Evolutionary conservation across 441 rosid species (phyloP), one percentile per base, ranked within the genome.

Genomic region (Gossypium trilobum): DNA sequence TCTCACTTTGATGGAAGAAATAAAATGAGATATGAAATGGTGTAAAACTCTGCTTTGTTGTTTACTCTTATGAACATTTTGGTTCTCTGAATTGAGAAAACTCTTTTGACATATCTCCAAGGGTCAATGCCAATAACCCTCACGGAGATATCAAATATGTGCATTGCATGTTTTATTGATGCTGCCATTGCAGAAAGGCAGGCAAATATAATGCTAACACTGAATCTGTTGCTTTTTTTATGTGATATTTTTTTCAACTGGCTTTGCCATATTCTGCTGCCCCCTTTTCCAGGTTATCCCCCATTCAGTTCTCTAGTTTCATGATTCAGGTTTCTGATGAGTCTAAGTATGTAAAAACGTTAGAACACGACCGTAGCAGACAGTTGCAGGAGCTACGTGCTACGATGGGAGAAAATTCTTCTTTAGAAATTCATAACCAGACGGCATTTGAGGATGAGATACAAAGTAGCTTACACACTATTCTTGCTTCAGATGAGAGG

Each of bases 371-470:
- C 77, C 95, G 98, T 39, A 72, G 80, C 70, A 83, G 82, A 78
- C 98, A 93, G 80, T 89, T 88, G 86, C 78, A 81, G 76, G 92
- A 88, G 80, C 91, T 93, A 59, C 74, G 57, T 78, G 84, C 83
- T 79, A 88, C 89, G 84, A 77, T 85, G 70, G 88, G 80, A 75
- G 98, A 93, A 73, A 88, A 56, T 78, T 82, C 74, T 50, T 81
- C 91, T 61, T 44, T 83, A 61, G 98, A 95, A 80, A 59, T 71
- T 74, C 77, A 71, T 68, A 82, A 79, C 83, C 85, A 82, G 78
- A 86, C 86, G 75, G 81, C 82, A 75, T 91, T 91, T 83, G 98
- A 95, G 84, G 97, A 91, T 75, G 97, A 95, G 79, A 80, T 88
- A 75, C 88, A 87, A 66, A 80, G 77, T 80, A 71, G 81, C 80